phyloP scores from a whole-genome alignment of 1,284 basidiomycete species.

The Ceratorhiza oryzae-sativae region DNA sequence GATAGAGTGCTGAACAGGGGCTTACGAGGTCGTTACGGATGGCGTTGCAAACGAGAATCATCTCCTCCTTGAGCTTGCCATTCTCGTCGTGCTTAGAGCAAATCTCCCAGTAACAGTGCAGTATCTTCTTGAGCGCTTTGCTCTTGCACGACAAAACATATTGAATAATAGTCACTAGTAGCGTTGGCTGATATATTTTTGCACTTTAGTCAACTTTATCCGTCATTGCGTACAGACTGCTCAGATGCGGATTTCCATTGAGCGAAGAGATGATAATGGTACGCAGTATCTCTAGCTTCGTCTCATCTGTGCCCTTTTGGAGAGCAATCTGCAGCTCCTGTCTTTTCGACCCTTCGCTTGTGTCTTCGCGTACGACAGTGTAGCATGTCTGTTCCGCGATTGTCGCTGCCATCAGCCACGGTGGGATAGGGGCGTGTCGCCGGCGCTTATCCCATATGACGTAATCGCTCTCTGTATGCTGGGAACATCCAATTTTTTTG shows the following conservation, averaged over 20 bases:
- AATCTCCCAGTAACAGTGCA: constrained; percentile 99
- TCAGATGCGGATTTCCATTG: constrained; percentile 83
- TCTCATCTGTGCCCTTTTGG: constrained; percentile 95
- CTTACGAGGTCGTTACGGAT: constrained; percentile 94
- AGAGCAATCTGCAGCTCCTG: constrained; percentile 86
- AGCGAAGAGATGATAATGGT: constrained; percentile 95
- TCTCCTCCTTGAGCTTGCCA: constrained; percentile 99
- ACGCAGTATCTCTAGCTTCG: constrained; percentile 96
- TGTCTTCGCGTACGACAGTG: constrained; percentile 84
- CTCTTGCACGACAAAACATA: constrained; percentile 94
- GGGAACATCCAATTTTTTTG: no score
- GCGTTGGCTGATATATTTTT: background rate
- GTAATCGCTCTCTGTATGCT: no score
- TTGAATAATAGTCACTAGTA: constrained; percentile 73
- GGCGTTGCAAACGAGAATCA: constrained; percentile 99
- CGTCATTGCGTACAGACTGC: constrained; percentile 43
- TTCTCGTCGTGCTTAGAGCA: constrained; percentile 98
- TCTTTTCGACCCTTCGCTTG: constrained; percentile 73
- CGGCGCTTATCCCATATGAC: constrained; percentile 26
- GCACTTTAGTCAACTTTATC: background rate
- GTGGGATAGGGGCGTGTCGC: constrained; percentile 15
- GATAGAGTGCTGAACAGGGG: constrained; percentile 37
- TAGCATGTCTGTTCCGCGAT: constrained; percentile 63
- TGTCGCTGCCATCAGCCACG: background rate
- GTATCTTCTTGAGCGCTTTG: constrained; percentile 97